Evolutionary conservation across 805 yeast genomes (phyloP).

Genomic region (Pichia sporocuriosa): DNA sequence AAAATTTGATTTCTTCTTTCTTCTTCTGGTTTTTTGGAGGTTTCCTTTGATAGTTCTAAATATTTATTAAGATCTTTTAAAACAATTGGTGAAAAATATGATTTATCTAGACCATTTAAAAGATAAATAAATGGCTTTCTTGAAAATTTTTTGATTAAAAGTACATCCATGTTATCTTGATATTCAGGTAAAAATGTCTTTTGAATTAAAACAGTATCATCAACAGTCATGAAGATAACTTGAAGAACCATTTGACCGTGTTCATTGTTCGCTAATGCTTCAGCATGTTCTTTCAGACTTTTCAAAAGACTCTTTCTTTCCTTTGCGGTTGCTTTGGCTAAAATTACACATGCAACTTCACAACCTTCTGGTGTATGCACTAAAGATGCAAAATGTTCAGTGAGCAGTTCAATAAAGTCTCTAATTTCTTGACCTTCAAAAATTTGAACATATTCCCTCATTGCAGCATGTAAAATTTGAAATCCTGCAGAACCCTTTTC

Average conservation of each 20-base stretch:
- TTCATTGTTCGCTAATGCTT: conserved; percentile 73
- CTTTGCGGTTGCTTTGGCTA: conserved; percentile 83
- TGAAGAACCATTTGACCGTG: conserved; percentile 78
- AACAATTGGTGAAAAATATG: conserved; percentile 68
- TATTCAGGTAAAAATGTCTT: conserved; percentile 65
- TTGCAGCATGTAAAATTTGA: conserved; percentile 92
- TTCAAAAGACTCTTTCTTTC: conserved; percentile 78
- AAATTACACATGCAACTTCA: conserved; percentile 76
- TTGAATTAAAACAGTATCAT: conserved; percentile 80
- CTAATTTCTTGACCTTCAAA: conserved; percentile 63
- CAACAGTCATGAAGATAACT: conserved; percentile 77
- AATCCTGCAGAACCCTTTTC: conserved; percentile 95
- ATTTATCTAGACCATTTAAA: conserved; percentile 69
- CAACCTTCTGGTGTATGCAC: conserved; percentile 94
- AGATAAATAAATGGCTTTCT: conserved; percentile 86
- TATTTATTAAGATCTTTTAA: conserved; percentile 55
- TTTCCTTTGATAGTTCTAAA: conserved; percentile 52
- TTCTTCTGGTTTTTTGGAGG: conserved; percentile 80
- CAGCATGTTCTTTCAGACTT: conserved; percentile 68
- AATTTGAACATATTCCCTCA: conserved; percentile 78
- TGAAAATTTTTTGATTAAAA: conserved; percentile 66
- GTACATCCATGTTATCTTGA: conserved; percentile 43
- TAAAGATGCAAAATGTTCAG: conserved; percentile 87
- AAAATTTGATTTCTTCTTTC: conserved; percentile 68
- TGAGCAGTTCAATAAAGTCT: conserved; percentile 74